These are phyloP conservation scores for Podospora fimiseda DNA, from an alignment of 495 filamentous ascomycete species.

Conservation along the genomic window DNA sequence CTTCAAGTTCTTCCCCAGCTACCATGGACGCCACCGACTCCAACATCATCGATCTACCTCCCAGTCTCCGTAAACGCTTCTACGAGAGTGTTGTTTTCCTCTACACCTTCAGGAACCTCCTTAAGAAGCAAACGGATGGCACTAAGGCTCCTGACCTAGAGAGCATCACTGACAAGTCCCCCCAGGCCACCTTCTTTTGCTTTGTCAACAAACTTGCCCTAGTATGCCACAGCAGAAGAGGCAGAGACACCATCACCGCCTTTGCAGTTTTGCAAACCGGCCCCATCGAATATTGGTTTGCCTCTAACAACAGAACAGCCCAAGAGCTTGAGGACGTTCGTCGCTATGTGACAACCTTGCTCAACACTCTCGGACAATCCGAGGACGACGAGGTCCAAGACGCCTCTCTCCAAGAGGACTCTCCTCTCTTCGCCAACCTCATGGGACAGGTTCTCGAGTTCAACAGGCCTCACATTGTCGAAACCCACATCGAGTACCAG, in stretches of 20 bases:
- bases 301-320: conserved; percentile 11
- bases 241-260: conserved; percentile 18
- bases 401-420: not conserved
- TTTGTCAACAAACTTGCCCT: conserved; percentile 26
- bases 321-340: not conserved
- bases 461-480: conserved; percentile 11
- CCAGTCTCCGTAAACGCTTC: conserved; percentile 13
- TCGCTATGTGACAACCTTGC: conserved; percentile 3
- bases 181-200: conserved; percentile 9
- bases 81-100: conserved; percentile 19
- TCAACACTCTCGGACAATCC: conserved; percentile 2
- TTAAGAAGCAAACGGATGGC: not conserved
- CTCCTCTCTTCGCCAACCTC: not conserved
- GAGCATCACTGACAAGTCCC: not conserved
- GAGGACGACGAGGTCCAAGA: not conserved
- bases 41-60: not conserved
- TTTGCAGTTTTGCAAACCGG: conserved; percentile 15
- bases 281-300: conserved; percentile 20
- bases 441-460: conserved; percentile 9
- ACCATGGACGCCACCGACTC: not conserved
- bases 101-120: conserved; percentile 6
- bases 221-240: conserved; percentile 18
- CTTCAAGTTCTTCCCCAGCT: not conserved
- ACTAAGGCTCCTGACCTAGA: conserved; percentile 13
- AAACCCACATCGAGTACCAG: not conserved